Evolutionary conservation across 768 basidiomycete species (phyloP).

Genomic region (Boletus insuetus): DNA sequence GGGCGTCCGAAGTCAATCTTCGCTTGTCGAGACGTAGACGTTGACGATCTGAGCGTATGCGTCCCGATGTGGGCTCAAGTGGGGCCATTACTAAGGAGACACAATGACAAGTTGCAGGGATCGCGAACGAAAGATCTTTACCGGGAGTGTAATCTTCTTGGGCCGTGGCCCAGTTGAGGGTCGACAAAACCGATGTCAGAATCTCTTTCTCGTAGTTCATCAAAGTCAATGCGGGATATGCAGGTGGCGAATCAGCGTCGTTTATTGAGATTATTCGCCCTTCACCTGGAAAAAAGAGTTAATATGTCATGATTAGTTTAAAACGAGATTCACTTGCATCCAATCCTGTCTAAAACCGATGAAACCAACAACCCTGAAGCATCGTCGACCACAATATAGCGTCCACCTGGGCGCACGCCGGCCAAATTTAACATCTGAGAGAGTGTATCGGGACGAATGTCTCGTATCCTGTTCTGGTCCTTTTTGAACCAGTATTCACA

Average conservation of each 20-base stretch:
- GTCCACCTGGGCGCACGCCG: constrained; percentile 82
- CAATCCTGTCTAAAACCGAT: constrained; percentile 82
- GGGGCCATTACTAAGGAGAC: constrained; percentile 51
- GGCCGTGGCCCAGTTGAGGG: constrained; percentile 89
- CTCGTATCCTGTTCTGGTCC: constrained; percentile 76
- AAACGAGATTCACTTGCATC: constrained; percentile 46
- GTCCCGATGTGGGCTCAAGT: constrained; percentile 52
- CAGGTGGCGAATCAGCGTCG: constrained; percentile 89
- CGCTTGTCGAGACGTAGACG: constrained; percentile 72
- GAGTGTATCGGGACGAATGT: constrained; percentile 83
- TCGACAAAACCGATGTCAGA: constrained; percentile 52
- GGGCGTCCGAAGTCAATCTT: constrained; percentile 60
- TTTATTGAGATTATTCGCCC: constrained; percentile 83
- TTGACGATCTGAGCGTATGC: constrained; percentile 70
- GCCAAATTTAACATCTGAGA: constrained; percentile 85
- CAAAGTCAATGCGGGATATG: constrained; percentile 74
- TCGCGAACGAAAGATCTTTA: constrained; percentile 27
- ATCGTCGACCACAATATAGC: constrained; percentile 88
- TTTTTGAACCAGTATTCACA: constrained; percentile 87
- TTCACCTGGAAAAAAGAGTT: constrained; percentile 46
- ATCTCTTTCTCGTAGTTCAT: constrained; percentile 80
- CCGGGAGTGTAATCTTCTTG: constrained; percentile 73
- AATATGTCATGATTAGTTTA: not conserved
- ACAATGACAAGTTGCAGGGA: constrained; percentile 2
- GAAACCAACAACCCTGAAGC: constrained; percentile 86